phyloP scores from a whole-genome alignment of 2,329 filamentous ascomycete genomes.

The Knoxdaviesia proteae region DNA sequence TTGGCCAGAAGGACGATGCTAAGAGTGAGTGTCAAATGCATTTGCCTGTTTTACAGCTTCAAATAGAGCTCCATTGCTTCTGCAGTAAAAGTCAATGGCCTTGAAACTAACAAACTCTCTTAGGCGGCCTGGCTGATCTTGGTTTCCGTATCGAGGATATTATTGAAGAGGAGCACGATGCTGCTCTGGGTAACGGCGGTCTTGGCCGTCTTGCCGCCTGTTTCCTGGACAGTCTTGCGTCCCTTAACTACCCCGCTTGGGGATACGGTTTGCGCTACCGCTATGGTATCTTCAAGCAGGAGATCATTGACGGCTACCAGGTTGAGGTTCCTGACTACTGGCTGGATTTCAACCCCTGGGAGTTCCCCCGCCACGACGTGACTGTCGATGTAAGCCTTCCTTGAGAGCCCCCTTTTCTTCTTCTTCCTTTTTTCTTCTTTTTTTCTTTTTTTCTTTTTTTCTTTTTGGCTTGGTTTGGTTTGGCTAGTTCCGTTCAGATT shows the following conservation, averaged over 20 bases:
- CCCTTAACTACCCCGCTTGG: conserved; percentile 90
- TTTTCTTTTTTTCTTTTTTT: no score
- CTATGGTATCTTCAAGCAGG: conserved; percentile 98
- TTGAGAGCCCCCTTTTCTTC: not conserved
- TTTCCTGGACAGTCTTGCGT: conserved; percentile 89
- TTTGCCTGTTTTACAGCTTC: not conserved
- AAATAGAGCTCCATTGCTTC: not conserved
- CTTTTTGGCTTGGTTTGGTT: no score
- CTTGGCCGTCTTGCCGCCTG: conserved; percentile 87
- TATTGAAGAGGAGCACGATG: conserved; percentile 86
- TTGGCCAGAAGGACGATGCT: conserved; percentile 69
- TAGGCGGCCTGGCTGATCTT: conserved; percentile 69
- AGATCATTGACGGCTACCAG: conserved; percentile 94
- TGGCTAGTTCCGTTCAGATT: not conserved
- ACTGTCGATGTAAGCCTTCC: conserved; percentile 52
- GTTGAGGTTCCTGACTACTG: conserved; percentile 97
- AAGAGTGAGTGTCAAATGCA: conserved; percentile 33
- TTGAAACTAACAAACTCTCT: conserved; percentile 7
- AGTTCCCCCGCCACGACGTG: conserved; percentile 89
- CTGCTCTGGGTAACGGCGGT: conserved; percentile 87
- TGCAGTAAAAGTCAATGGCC: conserved; percentile 14
- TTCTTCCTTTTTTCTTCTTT: not conserved
- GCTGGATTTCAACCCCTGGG: conserved; percentile 99
- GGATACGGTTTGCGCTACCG: conserved; percentile 89
- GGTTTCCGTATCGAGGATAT: conserved; percentile 96